These are phyloP conservation scores for Sugiyamaella qingdaonensis DNA, from an alignment of 805 yeast genomes.

Conservation along the genomic window DNA sequence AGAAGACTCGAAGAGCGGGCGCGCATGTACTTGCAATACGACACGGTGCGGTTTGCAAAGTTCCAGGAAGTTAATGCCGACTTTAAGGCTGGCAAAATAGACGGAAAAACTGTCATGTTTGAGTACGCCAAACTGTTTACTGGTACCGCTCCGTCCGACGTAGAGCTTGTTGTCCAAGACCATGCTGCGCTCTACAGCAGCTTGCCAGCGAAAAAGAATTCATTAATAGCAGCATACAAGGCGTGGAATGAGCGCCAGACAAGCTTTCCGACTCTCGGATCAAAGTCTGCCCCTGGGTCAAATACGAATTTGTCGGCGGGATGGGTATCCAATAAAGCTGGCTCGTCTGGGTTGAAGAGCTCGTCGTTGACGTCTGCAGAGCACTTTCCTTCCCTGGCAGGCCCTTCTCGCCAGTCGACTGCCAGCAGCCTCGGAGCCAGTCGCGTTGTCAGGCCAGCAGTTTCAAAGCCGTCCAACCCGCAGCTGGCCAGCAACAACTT, in stretches of 20 bases:
- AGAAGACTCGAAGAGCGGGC: slow-evolving; percentile 80
- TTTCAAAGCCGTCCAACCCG: slow-evolving; percentile 4
- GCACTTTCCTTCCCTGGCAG: slow-evolving; percentile 18
- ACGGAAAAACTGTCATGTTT: slow-evolving; percentile 45
- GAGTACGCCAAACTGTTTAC: slow-evolving; percentile 49
- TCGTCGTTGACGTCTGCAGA: slow-evolving; percentile 3
- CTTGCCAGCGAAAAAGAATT: slow-evolving; percentile 3
- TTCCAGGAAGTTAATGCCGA: slow-evolving; percentile 49
- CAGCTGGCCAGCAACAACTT: slow-evolving; percentile 34
- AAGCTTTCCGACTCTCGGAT: slow-evolving; percentile 6
- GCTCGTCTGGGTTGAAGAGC: neutral
- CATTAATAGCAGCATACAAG: slow-evolving; percentile 8
- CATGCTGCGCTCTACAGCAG: slow-evolving; percentile 11
- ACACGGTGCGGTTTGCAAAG: slow-evolving; percentile 41
- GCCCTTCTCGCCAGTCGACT: slow-evolving; percentile 17
- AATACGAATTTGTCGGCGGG: slow-evolving; percentile 7
- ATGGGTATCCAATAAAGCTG: slow-evolving; percentile 7
- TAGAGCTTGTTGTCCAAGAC: slow-evolving; percentile 45
- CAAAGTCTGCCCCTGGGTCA: slow-evolving; percentile 7
- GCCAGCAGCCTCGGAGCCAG: slow-evolving; percentile 20
- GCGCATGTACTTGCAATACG: slow-evolving; percentile 64
- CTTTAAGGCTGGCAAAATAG: slow-evolving; percentile 44
- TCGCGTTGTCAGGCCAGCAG: slow-evolving; percentile 21
- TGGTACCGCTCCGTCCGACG: slow-evolving; percentile 42
- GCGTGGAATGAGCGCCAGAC: slow-evolving; percentile 10